Percentiles rank a stretch among this genome's conserved stretches.
Conservation (phyloP, 129 eudicot species). For the Chrysanthemum lavandulifolium region DNA sequence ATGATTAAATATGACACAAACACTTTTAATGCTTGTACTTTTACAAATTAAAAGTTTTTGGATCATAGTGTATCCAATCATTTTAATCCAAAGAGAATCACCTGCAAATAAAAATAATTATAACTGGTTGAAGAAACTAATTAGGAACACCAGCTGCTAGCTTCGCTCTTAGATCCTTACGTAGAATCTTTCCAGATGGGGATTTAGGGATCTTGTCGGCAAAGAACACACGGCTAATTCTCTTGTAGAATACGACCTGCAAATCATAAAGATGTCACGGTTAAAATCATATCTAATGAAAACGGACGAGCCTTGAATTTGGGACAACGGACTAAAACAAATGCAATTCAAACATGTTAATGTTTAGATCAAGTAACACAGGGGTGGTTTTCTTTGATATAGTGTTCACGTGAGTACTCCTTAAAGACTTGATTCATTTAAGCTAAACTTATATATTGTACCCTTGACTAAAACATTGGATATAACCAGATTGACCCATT, state of each 20-base stretch:
- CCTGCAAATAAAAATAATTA: not conserved
- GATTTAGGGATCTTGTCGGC: slow-evolving; percentile 63
- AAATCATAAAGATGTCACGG: not conserved
- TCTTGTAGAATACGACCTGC: slow-evolving; percentile 80
- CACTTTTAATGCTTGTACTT: not conserved
- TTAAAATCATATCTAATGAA: not conserved
- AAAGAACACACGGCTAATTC: slow-evolving; percentile 66
- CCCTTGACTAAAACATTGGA: no score
- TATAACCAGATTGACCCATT: not conserved
- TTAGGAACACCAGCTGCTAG: slow-evolving; percentile 42
- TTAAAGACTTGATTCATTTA: no score
- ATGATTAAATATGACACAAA: slow-evolving; percentile 2
- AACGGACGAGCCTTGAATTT: no score
- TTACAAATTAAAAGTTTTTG: slow-evolving; percentile 16
- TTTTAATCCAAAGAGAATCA: slow-evolving; percentile 5
- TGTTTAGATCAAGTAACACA: no score
- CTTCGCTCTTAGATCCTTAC: slow-evolving; percentile 67
- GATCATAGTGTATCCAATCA: slow-evolving; percentile 18
- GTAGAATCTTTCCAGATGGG: slow-evolving; percentile 78
- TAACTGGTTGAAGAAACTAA: slow-evolving; percentile 1
- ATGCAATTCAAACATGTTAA: no score
- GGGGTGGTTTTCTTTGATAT: no score
- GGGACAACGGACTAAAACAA: no score
- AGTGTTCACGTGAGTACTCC: no score
- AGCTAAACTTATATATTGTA: no score